Conservation (phyloP, 495 filamentous ascomycete genomes). For the Neurospora sp. region DNA sequence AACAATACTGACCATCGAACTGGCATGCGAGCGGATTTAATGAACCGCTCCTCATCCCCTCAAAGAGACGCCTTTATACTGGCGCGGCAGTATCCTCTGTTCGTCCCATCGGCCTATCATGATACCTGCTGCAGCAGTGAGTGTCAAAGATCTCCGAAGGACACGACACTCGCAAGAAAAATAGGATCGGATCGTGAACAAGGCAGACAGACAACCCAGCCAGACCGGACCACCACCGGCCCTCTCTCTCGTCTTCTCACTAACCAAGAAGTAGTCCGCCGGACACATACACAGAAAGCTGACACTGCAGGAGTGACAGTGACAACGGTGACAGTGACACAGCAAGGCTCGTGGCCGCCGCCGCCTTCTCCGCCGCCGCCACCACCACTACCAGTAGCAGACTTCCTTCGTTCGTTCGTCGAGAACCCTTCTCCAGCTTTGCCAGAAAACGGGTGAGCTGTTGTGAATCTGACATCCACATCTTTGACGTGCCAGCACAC, state of each 20-base stretch:
- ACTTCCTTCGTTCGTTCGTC: background rate
- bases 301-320: background rate
- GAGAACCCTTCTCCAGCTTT: background rate
- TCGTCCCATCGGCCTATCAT: background rate
- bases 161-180: background rate
- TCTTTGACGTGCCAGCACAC: background rate
- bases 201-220: background rate
- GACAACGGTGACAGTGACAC: background rate
- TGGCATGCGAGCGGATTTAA: background rate
- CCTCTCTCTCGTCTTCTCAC: background rate
- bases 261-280: background rate
- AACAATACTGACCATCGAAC: background rate
- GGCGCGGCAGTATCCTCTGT: background rate
- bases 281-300: background rate
- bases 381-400: background rate
- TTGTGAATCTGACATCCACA: background rate
- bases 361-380: background rate
- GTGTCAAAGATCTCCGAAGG: background rate
- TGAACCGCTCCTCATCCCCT: background rate
- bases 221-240: background rate
- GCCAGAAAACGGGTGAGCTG: background rate
- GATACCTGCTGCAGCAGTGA: background rate
- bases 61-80: background rate
- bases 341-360: background rate
- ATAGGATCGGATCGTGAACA: background rate